Conservation (phyloP, 345 rosid genomes). For the Leavenworthia alabamica region DNA sequence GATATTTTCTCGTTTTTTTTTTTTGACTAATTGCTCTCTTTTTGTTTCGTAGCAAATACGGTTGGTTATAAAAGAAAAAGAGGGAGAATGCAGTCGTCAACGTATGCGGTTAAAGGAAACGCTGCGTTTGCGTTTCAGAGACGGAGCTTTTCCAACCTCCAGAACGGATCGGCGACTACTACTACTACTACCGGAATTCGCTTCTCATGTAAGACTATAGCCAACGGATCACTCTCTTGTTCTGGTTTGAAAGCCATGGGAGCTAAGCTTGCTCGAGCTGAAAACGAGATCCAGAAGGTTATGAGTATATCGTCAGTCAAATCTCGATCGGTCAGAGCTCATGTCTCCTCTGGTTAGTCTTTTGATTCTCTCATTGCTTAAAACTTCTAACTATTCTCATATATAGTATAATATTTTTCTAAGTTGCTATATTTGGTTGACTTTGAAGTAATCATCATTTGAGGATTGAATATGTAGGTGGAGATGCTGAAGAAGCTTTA, state of each 20-base stretch:
- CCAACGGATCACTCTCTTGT: constrained; percentile 25
- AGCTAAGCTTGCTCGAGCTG: constrained; percentile 54
- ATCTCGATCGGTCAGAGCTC: constrained; percentile 55
- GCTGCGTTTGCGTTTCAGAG: constrained; percentile 34
- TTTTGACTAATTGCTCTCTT: constrained; percentile 20
- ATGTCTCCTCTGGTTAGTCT: constrained; percentile 66
- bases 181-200: constrained; percentile 18
- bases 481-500: constrained; percentile 52
- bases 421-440: background rate
- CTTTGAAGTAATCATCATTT: background rate
- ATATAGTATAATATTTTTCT: background rate
- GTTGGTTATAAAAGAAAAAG: constrained; percentile 14
- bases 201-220: background rate
- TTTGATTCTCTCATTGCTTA: background rate
- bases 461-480: constrained; percentile 40
- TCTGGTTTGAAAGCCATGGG: constrained; percentile 44
- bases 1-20: background rate
- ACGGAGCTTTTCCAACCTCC: constrained; percentile 25
- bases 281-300: constrained; percentile 28
- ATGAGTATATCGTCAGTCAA: constrained; percentile 41
- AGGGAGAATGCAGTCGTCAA: constrained; percentile 52
- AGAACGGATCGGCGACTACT: constrained; percentile 21
- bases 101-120: constrained; percentile 39
- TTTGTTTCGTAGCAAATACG: constrained; percentile 8
- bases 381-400: background rate